phyloP scores from a whole-genome alignment of 768 basidiomycete genomes.

The Coprinopsis cinerea region DNA sequence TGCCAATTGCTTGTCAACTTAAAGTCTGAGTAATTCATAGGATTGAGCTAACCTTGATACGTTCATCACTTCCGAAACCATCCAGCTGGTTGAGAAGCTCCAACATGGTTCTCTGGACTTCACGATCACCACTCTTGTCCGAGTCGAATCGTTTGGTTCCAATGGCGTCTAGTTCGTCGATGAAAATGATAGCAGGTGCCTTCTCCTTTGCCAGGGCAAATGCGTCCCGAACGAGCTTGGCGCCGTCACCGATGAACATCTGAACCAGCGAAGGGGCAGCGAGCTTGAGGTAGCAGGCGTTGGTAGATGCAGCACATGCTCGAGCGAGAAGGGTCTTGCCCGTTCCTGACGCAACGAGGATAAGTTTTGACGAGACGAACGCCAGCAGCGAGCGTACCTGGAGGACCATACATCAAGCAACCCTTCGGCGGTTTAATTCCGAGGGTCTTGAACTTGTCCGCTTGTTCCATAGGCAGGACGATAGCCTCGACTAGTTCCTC shows the following conservation, averaged over 20 bases:
- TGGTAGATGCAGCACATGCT: slow-evolving; percentile 96
- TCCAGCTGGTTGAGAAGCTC: slow-evolving; percentile 97
- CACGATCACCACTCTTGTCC: slow-evolving; percentile 97
- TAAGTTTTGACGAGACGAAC: not conserved
- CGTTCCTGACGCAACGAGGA: slow-evolving; percentile 46
- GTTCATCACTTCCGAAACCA: slow-evolving; percentile 93
- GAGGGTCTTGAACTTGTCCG: slow-evolving; percentile 97
- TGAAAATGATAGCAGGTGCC: slow-evolving; percentile 98
- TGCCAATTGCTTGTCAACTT: slow-evolving; percentile 24
- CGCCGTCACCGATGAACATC: slow-evolving; percentile 99
- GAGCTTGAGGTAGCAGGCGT: slow-evolving; percentile 96
- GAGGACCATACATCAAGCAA: slow-evolving; percentile 97
- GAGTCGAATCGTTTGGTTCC: slow-evolving; percentile 98
- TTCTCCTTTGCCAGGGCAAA: slow-evolving; percentile 98
- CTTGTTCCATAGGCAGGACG: slow-evolving; percentile 96
- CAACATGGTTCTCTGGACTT: slow-evolving; percentile 99
- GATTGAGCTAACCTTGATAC: slow-evolving; percentile 73
- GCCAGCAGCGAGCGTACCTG: slow-evolving; percentile 49
- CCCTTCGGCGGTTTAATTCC: slow-evolving; percentile 98
- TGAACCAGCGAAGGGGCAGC: slow-evolving; percentile 97
- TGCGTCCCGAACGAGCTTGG: slow-evolving; percentile 96
- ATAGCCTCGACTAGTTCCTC: slow-evolving; percentile 98
- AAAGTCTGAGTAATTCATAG: not conserved
- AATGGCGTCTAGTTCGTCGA: slow-evolving; percentile 97
- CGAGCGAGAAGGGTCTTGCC: slow-evolving; percentile 97